Base-by-base conservation (phyloP, 805 yeast genomes). In the Ogataea pini region DNA sequence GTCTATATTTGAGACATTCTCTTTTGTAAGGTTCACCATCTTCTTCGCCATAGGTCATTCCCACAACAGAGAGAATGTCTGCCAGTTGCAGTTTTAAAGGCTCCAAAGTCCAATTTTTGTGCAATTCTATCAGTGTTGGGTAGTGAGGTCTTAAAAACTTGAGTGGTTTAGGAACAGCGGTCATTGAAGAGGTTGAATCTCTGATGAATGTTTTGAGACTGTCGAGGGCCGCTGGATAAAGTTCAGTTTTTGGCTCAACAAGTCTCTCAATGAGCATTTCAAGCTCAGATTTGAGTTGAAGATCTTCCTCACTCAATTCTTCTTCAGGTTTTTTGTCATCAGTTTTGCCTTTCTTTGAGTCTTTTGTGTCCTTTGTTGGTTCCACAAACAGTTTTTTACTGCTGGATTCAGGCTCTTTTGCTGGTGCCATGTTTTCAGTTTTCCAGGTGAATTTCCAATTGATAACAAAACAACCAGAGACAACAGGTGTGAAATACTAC, bases 131-230 rank as follows among this genome's bases (percentile, higher is more conserved):
- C 60, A 94, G 74, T n/a, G 75, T 61, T 17, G 85, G 83, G 64
- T 85, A 94, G 62, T 83, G 88, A 7, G 97, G 96, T 62, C 96
- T 82, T 55, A 94, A 77, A 65, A 94, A 94, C 73, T 94, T 95
- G 71, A 94, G 79, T 4, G 99, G 99, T 69, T 94, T 94, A 32
- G 99, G 99, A 44, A 94, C 99, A 2, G 99, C 99, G 1, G 99
- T 94, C 97, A 94, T 94, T 7, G 97, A 91, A 32, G 97, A 88
- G 2, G 99, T 94, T 10, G 97, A 87, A 47, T 94, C 95, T 56
- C 89, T 82, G 60, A 94, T 91, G 59, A 81, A 81, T 42, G 76
- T 79, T 63, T 89, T 90, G 67, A 94, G 77, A 44, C 83, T 75
- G 36, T 76, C 75, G 58, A 94, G 75, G n/a, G 89, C 78, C 10